phyloP scores from a whole-genome alignment of 2,329 filamentous ascomycete species.

The Keithomyces neogunnii region DNA sequence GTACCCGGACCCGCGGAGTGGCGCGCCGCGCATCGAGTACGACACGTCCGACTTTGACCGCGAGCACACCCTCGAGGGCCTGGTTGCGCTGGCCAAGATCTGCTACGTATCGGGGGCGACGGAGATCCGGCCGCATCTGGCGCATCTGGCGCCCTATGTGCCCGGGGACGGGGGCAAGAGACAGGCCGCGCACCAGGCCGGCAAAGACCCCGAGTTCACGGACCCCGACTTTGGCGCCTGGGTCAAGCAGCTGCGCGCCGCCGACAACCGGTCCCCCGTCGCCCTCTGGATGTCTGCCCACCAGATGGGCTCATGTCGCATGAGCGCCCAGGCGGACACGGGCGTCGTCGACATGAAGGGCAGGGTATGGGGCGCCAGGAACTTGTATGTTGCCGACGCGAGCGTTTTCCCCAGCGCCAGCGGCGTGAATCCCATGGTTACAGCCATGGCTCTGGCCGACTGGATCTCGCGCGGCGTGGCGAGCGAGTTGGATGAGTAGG shows the following conservation, averaged over 20 bases:
- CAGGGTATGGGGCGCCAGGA: conserved; percentile 56
- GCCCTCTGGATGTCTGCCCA: conserved; percentile 61
- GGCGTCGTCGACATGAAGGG: conserved; percentile 53
- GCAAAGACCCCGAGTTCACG: conserved; percentile 37
- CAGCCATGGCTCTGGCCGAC: conserved; percentile 62
- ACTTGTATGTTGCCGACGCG: conserved; percentile 63
- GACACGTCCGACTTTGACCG: conserved; percentile 63
- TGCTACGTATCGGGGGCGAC: conserved; percentile 68
- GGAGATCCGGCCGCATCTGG: conserved; percentile 65
- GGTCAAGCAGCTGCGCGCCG: conserved; percentile 40
- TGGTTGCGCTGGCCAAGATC: conserved; percentile 66
- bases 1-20: conserved; percentile 60
- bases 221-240: conserved; percentile 54
- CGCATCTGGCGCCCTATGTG: conserved; percentile 55
- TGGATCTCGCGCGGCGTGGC: conserved; percentile 50
- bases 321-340: conserved; percentile 45
- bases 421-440: conserved; percentile 78
- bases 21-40: conserved; percentile 61
- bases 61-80: conserved; percentile 60
- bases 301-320: conserved; percentile 72
- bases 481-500: not conserved
- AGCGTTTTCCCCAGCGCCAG: conserved; percentile 70
- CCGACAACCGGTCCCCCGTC: conserved; percentile 42
- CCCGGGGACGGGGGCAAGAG: conserved; percentile 18
- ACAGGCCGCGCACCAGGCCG: conserved; percentile 12